Evolutionary conservation across 2,329 filamentous ascomycete species (phyloP).

Genomic region (Didymella glomerata): DNA sequence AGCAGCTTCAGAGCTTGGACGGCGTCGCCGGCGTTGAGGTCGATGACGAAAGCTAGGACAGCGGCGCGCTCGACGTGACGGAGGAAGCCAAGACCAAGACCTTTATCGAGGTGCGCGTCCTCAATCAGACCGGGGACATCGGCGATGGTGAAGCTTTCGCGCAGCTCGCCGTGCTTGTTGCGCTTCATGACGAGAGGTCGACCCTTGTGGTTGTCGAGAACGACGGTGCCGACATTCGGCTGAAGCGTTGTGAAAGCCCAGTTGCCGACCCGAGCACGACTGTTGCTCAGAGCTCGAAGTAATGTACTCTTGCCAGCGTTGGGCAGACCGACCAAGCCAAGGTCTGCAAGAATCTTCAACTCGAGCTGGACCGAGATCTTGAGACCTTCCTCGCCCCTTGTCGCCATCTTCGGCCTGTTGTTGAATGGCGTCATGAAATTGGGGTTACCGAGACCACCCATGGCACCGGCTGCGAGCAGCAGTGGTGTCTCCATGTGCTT

Average conservation of each 20-base stretch:
- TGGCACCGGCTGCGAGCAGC: constrained; percentile 83
- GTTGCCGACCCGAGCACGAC: constrained; percentile 85
- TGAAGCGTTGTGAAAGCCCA: constrained; percentile 98
- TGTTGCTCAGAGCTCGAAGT: constrained; percentile 85
- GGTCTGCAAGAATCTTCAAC: constrained; percentile 92
- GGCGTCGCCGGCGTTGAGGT: constrained; percentile 81
- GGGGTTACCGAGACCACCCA: constrained; percentile 91
- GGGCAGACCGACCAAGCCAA: constrained; percentile 91
- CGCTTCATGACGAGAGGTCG: constrained; percentile 66
- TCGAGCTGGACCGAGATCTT: constrained; percentile 85
- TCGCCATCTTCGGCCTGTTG: constrained; percentile 84
- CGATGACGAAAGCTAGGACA: constrained; percentile 92
- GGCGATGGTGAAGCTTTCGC: constrained; percentile 88
- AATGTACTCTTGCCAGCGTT: constrained; percentile 97
- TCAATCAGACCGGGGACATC: constrained; percentile 95
- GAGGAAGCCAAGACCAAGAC: constrained; percentile 88
- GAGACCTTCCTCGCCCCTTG: constrained; percentile 81
- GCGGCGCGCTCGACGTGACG: constrained; percentile 93
- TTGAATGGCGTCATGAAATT: constrained; percentile 84
- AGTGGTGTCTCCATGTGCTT: constrained; percentile 83
- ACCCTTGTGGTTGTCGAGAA: constrained; percentile 86
- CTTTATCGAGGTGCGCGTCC: constrained; percentile 89
- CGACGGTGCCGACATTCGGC: constrained; percentile 94
- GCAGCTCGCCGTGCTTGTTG: constrained; percentile 60
- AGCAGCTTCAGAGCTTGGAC: constrained; percentile 79